Percentiles rank a stretch among this genome's conserved stretches.
phyloP scores from a whole-genome alignment of 176 grass and related monocot genomes.

The Pharus latifolius region DNA sequence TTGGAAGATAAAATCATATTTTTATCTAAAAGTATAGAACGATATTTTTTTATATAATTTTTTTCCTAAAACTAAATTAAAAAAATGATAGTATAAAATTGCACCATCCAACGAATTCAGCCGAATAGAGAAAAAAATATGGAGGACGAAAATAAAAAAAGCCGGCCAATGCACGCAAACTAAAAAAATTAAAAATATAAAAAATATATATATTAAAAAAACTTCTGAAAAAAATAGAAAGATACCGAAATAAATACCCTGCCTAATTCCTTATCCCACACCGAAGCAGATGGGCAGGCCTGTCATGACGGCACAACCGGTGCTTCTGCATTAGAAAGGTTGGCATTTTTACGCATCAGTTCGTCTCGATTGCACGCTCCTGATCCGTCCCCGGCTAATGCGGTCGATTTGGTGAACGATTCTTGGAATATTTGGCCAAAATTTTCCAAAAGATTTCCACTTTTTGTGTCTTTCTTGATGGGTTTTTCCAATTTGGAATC shows the following conservation, averaged over 20 bases:
- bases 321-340: neutral
- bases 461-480: neutral
- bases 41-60: too few species aligned
- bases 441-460: neutral
- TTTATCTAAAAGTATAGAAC: too few species aligned
- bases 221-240: neutral
- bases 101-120: too few species aligned
- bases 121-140: too few species aligned
- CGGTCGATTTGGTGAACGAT: neutral
- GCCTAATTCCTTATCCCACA: neutral
- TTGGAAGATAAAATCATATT: too few species aligned
- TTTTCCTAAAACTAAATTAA: too few species aligned
- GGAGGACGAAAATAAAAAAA: neutral
- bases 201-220: too few species aligned
- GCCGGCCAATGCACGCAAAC: neutral
- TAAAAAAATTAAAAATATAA: neutral
- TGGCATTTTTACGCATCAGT: too few species aligned
- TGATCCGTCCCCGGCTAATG: neutral
- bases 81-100: too few species aligned
- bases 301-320: neutral
- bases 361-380: neutral
- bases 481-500: neutral
- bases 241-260: slow-evolving; percentile 3
- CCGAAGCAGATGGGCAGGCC: neutral
- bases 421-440: neutral